These are phyloP conservation scores for Aegilops bicornis DNA, from an alignment of 176 grass and related monocot genomes.

Conservation along the genomic window DNA sequence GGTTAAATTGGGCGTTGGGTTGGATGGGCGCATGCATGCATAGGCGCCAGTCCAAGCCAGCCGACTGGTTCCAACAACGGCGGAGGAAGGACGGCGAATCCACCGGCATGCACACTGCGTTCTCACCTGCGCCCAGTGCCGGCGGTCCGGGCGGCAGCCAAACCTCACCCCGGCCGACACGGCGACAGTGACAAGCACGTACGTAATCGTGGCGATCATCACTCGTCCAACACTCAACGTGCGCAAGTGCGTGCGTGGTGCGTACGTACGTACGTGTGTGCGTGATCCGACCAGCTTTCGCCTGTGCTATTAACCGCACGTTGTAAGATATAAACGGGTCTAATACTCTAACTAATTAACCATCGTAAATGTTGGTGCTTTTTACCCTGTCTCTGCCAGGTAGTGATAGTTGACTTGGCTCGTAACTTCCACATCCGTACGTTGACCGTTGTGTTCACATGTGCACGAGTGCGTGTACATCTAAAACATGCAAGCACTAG, in stretches of 20 bases:
- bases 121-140: not conserved
- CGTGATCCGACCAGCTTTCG: not conserved
- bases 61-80: not conserved
- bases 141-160: not conserved
- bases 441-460: not conserved
- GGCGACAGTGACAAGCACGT: not conserved
- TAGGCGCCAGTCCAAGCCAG: not conserved
- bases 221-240: not conserved
- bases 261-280: not conserved
- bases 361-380: not conserved
- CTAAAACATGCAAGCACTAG: not conserved
- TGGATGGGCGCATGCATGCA: not conserved
- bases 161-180: not conserved
- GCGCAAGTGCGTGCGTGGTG: not conserved
- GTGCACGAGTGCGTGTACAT: not conserved
- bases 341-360: not conserved
- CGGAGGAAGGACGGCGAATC: not conserved
- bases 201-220: not conserved
- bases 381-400: not conserved
- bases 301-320: not conserved
- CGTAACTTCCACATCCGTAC: not conserved
- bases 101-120: not conserved
- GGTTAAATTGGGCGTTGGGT: not conserved
- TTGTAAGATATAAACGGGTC: constrained; percentile 17
- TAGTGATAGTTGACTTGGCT: not conserved